phyloP scores from a whole-genome alignment of 345 rosid genomes.

The Clarkia xantiana region DNA sequence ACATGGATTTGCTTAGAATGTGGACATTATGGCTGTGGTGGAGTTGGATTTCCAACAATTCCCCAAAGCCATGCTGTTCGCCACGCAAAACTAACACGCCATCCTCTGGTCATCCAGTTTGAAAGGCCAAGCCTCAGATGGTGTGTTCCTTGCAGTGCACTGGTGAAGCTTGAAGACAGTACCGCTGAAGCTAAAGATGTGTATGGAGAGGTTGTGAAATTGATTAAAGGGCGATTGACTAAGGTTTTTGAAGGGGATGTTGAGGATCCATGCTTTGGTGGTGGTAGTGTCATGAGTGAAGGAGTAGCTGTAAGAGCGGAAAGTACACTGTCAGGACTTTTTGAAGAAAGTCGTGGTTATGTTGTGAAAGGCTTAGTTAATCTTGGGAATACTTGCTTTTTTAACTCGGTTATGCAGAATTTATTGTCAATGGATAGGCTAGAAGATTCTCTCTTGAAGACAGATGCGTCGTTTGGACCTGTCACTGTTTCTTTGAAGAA shows the following conservation, averaged over 20 bases:
- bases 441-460: conserved; percentile 37
- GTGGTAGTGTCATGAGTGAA: conserved; percentile 40
- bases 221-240: conserved; percentile 39
- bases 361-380: conserved; percentile 69
- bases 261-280: conserved; percentile 49
- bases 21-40: conserved; percentile 81
- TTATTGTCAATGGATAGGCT: conserved; percentile 54
- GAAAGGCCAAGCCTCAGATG: conserved; percentile 70
- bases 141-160: conserved; percentile 68
- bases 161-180: conserved; percentile 48
- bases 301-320: conserved; percentile 18
- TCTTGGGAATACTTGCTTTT: conserved; percentile 96
- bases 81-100: conserved; percentile 53
- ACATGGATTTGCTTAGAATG: conserved; percentile 92
- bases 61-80: conserved; percentile 61
- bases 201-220: conserved; percentile 36
- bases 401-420: conserved; percentile 91
- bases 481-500: conserved; percentile 59
- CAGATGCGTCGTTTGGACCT: conserved; percentile 39
- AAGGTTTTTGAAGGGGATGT: conserved; percentile 26
- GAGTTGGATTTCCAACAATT: conserved; percentile 73
- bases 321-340: conserved; percentile 12
- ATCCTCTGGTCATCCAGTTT: conserved; percentile 64
- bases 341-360: conserved; percentile 37
- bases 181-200: conserved; percentile 38